Base-by-base conservation (phyloP, 2,329 filamentous ascomycete species). In the Cordyceps javanica region DNA sequence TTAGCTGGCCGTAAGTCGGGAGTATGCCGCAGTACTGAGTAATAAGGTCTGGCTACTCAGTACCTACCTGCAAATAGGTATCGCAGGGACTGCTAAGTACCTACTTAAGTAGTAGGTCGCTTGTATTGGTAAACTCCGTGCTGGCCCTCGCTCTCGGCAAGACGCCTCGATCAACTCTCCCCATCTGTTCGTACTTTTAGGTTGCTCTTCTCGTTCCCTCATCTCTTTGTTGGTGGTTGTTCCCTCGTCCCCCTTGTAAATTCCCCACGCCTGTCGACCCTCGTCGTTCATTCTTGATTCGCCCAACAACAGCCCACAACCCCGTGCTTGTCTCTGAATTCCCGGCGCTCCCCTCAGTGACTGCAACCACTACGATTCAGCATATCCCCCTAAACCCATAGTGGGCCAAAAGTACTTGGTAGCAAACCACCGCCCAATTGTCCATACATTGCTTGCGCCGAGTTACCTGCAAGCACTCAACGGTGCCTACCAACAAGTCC, bases 301-400 rank as follows among this genome's bases (percentile, higher is more conserved):
- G 16, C 30, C n/a, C n/a, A 41, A 41, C n/a, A n/a, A n/a, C n/a
- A n/a, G 38, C n/a, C 38, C 16, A 23, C 13, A 48, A 38, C 23
- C 23, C 30, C n/a, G 41, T 55, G 41, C 28, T n/a, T 55, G 50
- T 55, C 41, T 55, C 54, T 56, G 34, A 44, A 42, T 49, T 55
- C 23, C n/a, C 26, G 39, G 39, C 51, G 9, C 23, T 39, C n/a
- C 21, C 39, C 19, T 41, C 38, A 54, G 51, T 21, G 41, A 32
- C 41, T 34, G 28, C 41, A 8, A 45, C 51, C 39, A 45, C 51
- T 26, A 16, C 39, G 39, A 38, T 16, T 54, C 51, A 45, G 50
- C 28, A 10, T n/a, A 5, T n/a, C 19, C 23, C 23, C 48, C 32
- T 21, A 32, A 21, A 13, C 16, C 14, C 14, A 32, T 14, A 32